Percentiles rank a stretch among this genome's conserved stretches.
Evolutionary conservation across 176 grass and related monocot genomes (phyloP).

Genomic region (Melocanna baccifera): DNA sequence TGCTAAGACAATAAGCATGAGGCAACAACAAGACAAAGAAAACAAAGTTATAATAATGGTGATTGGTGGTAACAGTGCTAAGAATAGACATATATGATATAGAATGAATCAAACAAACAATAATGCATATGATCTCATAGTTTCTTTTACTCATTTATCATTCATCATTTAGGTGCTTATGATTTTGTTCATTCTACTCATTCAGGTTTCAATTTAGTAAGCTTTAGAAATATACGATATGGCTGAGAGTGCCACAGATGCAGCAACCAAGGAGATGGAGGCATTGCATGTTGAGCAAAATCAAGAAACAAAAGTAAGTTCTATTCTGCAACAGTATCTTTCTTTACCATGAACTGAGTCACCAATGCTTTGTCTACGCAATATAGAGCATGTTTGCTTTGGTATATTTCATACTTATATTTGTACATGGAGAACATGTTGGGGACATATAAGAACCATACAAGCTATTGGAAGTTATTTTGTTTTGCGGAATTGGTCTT

Average conservation of each 20-base stretch:
- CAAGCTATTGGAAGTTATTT: not conserved
- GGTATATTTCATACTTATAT: not conserved
- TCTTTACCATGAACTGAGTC: not conserved
- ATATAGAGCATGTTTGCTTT: no score
- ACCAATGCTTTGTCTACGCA: not conserved
- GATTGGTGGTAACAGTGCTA: no score
- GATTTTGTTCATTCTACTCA: constrained; percentile 3
- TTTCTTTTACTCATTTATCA: no score
- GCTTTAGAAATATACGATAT: constrained; percentile 26
- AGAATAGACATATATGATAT: no score
- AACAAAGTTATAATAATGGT: no score
- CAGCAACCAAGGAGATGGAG: constrained; percentile 41
- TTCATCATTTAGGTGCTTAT: no score
- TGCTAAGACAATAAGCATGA: no score
- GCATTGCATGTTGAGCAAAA: constrained; percentile 18
- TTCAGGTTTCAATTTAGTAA: constrained; percentile 11
- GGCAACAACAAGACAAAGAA: no score
- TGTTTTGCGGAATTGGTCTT: no score
- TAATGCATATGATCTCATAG: no score
- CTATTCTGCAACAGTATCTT: not conserved
- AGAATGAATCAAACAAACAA: no score
- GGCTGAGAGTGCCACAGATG: not conserved
- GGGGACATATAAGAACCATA: not conserved
- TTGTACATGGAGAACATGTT: not conserved
- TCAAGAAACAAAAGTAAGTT: constrained; percentile 28